Conservation (phyloP, 176 grass and related monocot species). For the Leersia perrieri region DNA sequence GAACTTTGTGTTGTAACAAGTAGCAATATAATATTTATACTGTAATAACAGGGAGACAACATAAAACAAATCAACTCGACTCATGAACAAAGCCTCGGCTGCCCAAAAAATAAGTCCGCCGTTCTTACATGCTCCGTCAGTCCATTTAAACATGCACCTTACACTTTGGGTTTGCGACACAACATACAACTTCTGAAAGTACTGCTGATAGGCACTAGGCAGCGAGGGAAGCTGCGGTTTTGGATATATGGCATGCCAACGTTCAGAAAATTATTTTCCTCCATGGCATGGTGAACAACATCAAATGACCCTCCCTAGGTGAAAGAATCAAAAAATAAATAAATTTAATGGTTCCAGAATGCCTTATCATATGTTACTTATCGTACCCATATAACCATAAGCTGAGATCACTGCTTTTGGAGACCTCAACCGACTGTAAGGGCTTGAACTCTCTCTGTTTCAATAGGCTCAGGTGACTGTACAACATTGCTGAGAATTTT, state of each 20-base stretch:
- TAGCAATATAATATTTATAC: too few relatives aligned
- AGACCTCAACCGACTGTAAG: slow-evolving; percentile 39
- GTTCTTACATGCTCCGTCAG: neutral
- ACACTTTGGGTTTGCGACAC: neutral
- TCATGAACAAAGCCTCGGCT: too few relatives aligned
- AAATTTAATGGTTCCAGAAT: neutral
- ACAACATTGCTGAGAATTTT: slow-evolving; percentile 17
- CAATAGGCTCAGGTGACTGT: slow-evolving; percentile 1
- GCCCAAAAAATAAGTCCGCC: neutral
- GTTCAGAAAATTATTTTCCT: neutral
- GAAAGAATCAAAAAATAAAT: neutral
- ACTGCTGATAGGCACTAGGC: neutral
- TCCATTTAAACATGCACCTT: neutral
- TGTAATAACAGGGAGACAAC: too few relatives aligned
- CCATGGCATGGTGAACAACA: neutral
- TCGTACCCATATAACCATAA: slow-evolving; percentile 67
- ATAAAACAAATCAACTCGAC: too few relatives aligned
- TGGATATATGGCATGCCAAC: neutral
- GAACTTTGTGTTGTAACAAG: too few relatives aligned
- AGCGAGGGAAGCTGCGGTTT: neutral
- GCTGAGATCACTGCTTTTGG: slow-evolving; percentile 45
- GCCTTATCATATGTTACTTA: slow-evolving; percentile 53
- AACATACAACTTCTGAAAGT: neutral
- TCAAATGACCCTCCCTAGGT: neutral
- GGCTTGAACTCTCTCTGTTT: slow-evolving; percentile 44